phyloP scores from a whole-genome alignment of 2,329 filamentous ascomycete species.

The Cladosporium sp. region DNA sequence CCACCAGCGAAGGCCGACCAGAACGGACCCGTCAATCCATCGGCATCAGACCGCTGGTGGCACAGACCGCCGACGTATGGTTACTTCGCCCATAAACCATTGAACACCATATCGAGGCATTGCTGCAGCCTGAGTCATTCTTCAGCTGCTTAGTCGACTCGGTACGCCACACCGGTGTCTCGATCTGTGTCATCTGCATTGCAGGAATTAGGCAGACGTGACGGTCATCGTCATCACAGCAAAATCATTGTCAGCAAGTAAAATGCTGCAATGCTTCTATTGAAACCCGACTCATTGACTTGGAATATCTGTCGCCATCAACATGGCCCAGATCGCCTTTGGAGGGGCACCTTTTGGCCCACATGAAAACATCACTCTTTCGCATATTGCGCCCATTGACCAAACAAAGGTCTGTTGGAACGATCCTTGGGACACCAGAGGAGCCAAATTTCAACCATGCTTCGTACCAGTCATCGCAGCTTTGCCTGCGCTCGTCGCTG shows the following conservation, averaged over 20 bases:
- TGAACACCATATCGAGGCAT: too few relatives aligned
- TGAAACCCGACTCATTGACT: background rate
- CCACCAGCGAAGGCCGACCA: background rate
- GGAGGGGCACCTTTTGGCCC: background rate
- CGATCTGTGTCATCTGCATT: background rate
- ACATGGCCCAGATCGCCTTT: slow-evolving; percentile 4
- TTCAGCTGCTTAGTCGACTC: too few relatives aligned
- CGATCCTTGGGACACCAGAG: slow-evolving; percentile 28
- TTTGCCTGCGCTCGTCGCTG: slow-evolving; percentile 33
- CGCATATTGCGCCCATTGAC: background rate
- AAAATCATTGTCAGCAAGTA: too few relatives aligned
- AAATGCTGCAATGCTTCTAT: too few relatives aligned
- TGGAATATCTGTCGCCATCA: background rate
- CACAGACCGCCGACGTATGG: too few relatives aligned
- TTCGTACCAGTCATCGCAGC: slow-evolving; percentile 35
- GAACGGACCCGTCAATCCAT: too few relatives aligned
- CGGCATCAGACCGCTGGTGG: too few relatives aligned
- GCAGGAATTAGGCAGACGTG: too few relatives aligned
- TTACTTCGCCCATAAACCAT: too few relatives aligned
- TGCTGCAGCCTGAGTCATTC: too few relatives aligned
- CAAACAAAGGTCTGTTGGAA: slow-evolving; percentile 19
- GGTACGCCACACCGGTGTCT: background rate
- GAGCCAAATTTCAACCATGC: slow-evolving; percentile 36
- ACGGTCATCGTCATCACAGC: too few relatives aligned
- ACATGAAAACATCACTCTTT: background rate